Conservation (phyloP, 2,329 filamentous ascomycete genomes). For the Thermoascus crustaceus region DNA sequence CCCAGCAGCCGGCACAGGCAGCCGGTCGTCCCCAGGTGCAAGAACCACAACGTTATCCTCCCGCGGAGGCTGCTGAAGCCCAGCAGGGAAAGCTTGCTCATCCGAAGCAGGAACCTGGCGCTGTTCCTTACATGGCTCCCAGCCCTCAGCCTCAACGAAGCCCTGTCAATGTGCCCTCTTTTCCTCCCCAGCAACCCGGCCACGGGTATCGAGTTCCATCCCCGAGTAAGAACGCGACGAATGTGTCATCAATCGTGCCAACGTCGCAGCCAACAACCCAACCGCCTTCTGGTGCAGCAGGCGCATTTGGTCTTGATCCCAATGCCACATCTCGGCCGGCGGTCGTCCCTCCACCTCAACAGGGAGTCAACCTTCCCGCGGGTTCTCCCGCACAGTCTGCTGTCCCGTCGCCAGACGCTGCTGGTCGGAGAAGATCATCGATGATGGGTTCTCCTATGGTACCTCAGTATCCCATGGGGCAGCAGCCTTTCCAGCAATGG, state of each 20-base stretch:
- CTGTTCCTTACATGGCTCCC: slow-evolving; percentile 6
- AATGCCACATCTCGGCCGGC: slow-evolving; percentile 10
- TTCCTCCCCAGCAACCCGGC: slow-evolving; percentile 16
- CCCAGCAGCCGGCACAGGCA: slow-evolving; percentile 8
- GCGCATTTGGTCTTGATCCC: slow-evolving; percentile 4
- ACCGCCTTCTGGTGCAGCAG: slow-evolving; percentile 12
- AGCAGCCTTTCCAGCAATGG: slow-evolving; percentile 32
- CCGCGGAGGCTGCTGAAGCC: slow-evolving; percentile 1
- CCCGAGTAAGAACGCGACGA: slow-evolving; percentile 4
- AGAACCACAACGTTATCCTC: slow-evolving; percentile 1
- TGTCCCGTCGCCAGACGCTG: slow-evolving; percentile 8
- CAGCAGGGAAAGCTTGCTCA: slow-evolving; percentile 4
- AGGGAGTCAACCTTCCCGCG: slow-evolving; percentile 12
- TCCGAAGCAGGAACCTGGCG: slow-evolving; percentile 9
- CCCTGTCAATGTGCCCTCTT: slow-evolving; percentile 11
- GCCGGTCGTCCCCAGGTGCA: slow-evolving; percentile 3
- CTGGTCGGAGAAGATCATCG: slow-evolving; percentile 11
- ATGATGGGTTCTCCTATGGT: slow-evolving; percentile 10
- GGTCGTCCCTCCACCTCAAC: slow-evolving; percentile 20
- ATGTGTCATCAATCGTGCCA: slow-evolving; percentile 8
- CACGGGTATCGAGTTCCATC: slow-evolving; percentile 12
- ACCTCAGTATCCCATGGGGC: slow-evolving; percentile 16
- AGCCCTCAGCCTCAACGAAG: slow-evolving; percentile 11
- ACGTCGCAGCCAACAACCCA: slow-evolving; percentile 10
- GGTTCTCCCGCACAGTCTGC: slow-evolving; percentile 11